Evolutionary conservation across 1,284 basidiomycete species (phyloP).

Genomic region (Ceratobasidium sp.): DNA sequence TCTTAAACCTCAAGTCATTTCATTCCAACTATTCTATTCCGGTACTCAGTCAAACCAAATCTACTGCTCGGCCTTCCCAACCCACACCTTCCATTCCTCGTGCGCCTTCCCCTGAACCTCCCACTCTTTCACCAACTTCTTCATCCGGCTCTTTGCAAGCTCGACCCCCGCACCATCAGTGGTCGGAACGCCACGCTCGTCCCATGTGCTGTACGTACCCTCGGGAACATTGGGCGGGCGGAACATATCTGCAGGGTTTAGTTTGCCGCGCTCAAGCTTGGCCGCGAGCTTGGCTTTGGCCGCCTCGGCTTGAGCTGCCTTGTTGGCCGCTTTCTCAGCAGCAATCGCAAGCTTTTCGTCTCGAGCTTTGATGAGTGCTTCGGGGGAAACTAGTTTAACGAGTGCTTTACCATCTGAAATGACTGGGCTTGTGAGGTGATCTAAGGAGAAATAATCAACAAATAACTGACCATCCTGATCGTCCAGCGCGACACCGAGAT

Average conservation of each 20-base stretch:
- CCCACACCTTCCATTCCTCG: constrained; percentile 65
- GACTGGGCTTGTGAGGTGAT: neutral
- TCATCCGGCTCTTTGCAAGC: constrained; percentile 82
- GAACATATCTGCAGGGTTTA: constrained; percentile 83
- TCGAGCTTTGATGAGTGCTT: constrained; percentile 82
- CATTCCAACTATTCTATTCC: no score
- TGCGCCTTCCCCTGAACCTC: constrained; percentile 81
- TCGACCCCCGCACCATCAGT: constrained; percentile 87
- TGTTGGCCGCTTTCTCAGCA: constrained; percentile 84
- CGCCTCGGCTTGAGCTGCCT: constrained; percentile 76
- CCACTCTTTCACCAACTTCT: constrained; percentile 85
- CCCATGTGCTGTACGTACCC: constrained; percentile 80
- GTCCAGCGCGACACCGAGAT: constrained; percentile 94
- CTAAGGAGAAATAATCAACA: constrained; percentile 7
- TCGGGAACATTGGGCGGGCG: constrained; percentile 79
- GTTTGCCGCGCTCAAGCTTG: constrained; percentile 85
- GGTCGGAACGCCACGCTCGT: constrained; percentile 85
- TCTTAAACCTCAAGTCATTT: no score
- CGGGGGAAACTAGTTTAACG: constrained; percentile 90
- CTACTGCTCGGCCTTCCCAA: no score
- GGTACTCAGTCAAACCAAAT: no score
- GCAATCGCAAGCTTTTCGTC: constrained; percentile 87
- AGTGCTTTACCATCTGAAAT: constrained; percentile 87
- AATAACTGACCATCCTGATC: constrained; percentile 84
- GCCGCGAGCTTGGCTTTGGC: constrained; percentile 78